Base-by-base conservation (phyloP, 1,284 basidiomycete species). In the Abortiporus biennis region DNA sequence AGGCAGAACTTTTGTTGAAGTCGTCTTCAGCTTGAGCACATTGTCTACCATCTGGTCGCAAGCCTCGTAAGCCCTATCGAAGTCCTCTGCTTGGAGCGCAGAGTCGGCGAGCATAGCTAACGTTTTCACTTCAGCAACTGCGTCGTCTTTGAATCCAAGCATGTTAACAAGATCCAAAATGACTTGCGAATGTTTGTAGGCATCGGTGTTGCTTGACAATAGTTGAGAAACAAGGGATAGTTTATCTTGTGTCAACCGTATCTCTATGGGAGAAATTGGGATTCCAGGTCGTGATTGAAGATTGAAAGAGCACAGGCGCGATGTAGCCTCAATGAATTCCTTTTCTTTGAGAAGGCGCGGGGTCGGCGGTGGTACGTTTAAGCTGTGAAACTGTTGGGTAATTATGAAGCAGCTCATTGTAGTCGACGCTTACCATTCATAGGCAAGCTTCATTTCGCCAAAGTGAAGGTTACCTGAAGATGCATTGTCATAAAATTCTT, bases 291-390 rank as follows among this genome's bases (percentile, higher is more conserved):
- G 74, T 11, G 88, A 84, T 54, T 72, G 72, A 42, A 93, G 71
- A 48, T 90, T 86, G 71, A 86, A 90, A 19, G 90, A 85, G 31
- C 80, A 81, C 39, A 97, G 76, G 24, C 88, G 76, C 42, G 85
- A 85, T 0, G 94, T 97, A 1, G 93, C 93, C 67, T 96, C 92
- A 48, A 97, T 95, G 61, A 96, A 96, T 48, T 92, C 85, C 45
- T 83, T 85, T 59, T 96, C 90, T 49, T 68, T 71, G 11, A 63
- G 54, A 43, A 93, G 73, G 0, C 69, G 69, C 6, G 80, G 72
- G 0, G 90, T 84, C 9, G 69, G 61, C 3, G 68, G 68, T 1
- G 86, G 80, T 2, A 95, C 86, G 33, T 80, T 67, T 40, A 96
- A 70, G 53, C 93, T 95, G 48, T 17, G 21, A 48, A 0, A 55